Evolutionary conservation across 192 early-diverging fungal genomes (phyloP), one percentile per base, ranked within the genome.

Genomic region (Entomortierella lignicola): DNA sequence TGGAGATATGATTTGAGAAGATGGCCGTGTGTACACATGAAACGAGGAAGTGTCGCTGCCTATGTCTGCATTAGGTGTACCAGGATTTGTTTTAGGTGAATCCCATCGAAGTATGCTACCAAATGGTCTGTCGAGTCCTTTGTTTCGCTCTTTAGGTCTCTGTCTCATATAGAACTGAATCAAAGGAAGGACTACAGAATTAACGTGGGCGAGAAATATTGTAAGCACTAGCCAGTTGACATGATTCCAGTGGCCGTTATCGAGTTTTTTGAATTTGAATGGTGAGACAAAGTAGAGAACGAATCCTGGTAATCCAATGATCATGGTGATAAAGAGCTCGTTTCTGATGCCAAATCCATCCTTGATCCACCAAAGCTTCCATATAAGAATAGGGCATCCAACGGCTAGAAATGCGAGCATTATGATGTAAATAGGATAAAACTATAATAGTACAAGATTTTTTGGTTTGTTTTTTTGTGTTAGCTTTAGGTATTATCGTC

Each of bases 261-360:
- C 74, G 37, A 77, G 61, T 12, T 32, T 52, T 30, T 69, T 63
- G 66, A 77, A 55, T 25, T 60, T 50, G 52, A 69, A 57, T 20
- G 74, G 74, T 30, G 74, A 77, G 44, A 77, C 34, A 41, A 77
- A 77, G 12, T 77, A 77, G 48, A 77, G 66, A 8, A 55, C 53
- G 29, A 77, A 77, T 34, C 74, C 74, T 25, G 74, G 74, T 7
- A 69, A 11, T 3, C 74, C 74, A 32, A 77, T 77, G 7, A 59
- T 32, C 74, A 77, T 69, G 27, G 65, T 69, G 34, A 77, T 65
- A 52, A 77, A 53, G 13, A 77, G 61, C 31, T 77, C 74, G 30
- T 77, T 77, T 48, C 74, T 39, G 66, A 77, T 77, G 0, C 74
- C 74, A 23, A 69, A 77, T n/a, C 74, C 74, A 44, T 77, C 74